These are phyloP conservation scores for Aspergillus brasiliensis DNA, from an alignment of 2,329 filamentous ascomycete genomes.

Conservation along the genomic window DNA sequence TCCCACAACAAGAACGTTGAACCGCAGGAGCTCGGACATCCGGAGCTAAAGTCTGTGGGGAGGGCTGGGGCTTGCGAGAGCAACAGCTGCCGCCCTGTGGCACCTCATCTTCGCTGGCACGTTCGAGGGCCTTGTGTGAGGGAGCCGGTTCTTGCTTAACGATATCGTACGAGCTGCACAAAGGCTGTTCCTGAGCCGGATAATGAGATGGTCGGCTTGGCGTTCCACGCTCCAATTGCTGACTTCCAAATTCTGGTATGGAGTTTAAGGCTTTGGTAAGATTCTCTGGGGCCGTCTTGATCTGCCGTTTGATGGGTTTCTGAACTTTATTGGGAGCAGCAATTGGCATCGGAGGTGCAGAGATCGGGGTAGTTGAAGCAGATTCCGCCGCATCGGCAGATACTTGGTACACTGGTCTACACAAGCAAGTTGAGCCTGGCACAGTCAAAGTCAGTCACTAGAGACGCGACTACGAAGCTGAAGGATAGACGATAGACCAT, in stretches of 20 bases:
- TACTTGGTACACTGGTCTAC: constrained; percentile 45
- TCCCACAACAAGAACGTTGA: constrained; percentile 34
- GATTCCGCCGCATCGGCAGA: constrained; percentile 29
- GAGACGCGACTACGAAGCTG: neutral
- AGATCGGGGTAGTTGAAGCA: constrained; percentile 14
- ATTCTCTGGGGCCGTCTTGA: constrained; percentile 37
- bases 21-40: constrained; percentile 9
- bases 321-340: constrained; percentile 38
- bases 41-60: neutral
- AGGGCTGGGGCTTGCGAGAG: constrained; percentile 23
- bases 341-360: constrained; percentile 23
- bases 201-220: constrained; percentile 15
- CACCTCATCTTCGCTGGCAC: neutral
- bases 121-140: neutral
- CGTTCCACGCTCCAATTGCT: constrained; percentile 23
- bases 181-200: constrained; percentile 4
- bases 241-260: constrained; percentile 26
- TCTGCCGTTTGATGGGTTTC: constrained; percentile 36
- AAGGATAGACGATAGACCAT: neutral
- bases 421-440: constrained; percentile 44
- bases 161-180: constrained; percentile 2
- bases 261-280: constrained; percentile 37
- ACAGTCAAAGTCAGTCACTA: constrained; percentile 15
- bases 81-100: constrained; percentile 27
- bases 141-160: neutral